Base-by-base conservation (phyloP, 768 basidiomycete genomes). In the Lentinula sp. region DNA sequence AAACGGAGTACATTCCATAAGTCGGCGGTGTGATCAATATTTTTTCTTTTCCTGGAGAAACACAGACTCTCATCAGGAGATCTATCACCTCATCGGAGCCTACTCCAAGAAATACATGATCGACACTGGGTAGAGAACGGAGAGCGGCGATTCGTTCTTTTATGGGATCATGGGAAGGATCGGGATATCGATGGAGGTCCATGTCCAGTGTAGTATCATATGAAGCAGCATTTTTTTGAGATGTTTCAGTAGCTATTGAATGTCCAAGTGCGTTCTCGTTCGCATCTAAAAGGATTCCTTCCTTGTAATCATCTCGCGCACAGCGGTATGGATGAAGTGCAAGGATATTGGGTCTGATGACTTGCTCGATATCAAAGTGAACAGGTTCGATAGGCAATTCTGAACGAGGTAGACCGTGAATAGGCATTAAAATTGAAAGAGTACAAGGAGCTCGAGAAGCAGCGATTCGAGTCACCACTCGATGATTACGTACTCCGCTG, bases 51-150 rank as follows among this genome's bases (percentile, higher is more conserved):
- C 73, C 83, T 0, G 97, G 97, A 1, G 74, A 75, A 66, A 95
- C 95, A 64, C 91, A 88, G 36, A 98, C 85, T 16, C 97, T 85
- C 77, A 96, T 95, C 52, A 98, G 78, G 59, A 98, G 77, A 70
- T 99, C 97, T 66, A 98, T 95, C 45, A 95, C 88, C 68, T 99
- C 97, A 73, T 99, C 97, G 0, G 91, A 94, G 2, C 97, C 97
- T 0, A 98, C 97, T 2, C 97, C 97, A 2, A 99, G 83, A 70
- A 98, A 98, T 43, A 98, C 84, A 67, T 91, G 81, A 61, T 87
- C 80, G 45, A 69, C 53, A 0, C 77, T 77, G 1, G 90, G 84
- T 0, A 98, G 74, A 6, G 80, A 79, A 15, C 97, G 85, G 41
- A 98, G 77, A 4, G 77, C 69, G 12, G 90, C 91, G 61, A 98